Conservation (phyloP, 108 stramenopile species). For the Mayamaea pseudoterrestris region DNA sequence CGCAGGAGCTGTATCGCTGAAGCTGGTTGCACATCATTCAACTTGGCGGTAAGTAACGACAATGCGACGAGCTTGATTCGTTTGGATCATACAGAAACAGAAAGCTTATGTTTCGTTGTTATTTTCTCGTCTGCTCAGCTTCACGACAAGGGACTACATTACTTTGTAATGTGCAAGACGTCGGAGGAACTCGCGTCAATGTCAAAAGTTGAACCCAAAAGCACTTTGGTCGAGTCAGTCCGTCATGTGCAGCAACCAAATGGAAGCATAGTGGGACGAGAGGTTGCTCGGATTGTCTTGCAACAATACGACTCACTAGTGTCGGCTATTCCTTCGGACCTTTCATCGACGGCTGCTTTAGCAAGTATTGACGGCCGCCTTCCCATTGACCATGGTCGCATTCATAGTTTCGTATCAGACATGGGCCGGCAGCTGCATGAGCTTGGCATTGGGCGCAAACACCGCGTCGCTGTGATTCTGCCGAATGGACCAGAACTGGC, state of each 20-base stretch:
- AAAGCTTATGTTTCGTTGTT: too few relatives aligned
- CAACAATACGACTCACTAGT: slow-evolving; percentile 31
- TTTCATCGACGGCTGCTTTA: neutral
- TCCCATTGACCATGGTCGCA: slow-evolving; percentile 26
- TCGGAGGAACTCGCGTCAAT: too few relatives aligned
- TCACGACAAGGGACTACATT: too few relatives aligned
- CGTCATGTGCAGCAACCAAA: slow-evolving; percentile 32
- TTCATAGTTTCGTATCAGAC: slow-evolving; percentile 26
- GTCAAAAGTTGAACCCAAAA: too few relatives aligned
- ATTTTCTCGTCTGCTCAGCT: too few relatives aligned
- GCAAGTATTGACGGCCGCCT: neutral
- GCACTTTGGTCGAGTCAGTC: too few relatives aligned
- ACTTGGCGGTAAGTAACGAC: too few relatives aligned
- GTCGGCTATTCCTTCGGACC: slow-evolving; percentile 18
- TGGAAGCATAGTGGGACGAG: slow-evolving; percentile 30
- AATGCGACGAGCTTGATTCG: too few relatives aligned
- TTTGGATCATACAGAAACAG: too few relatives aligned
- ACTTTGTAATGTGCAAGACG: too few relatives aligned
- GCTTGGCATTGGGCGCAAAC: slow-evolving; percentile 26
- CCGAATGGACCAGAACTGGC: slow-evolving; percentile 52
- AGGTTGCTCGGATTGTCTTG: slow-evolving; percentile 27
- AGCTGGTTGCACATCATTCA: too few relatives aligned
- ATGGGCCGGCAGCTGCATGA: slow-evolving; percentile 26
- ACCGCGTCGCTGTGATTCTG: slow-evolving; percentile 32
- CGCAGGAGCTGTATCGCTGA: too few relatives aligned